Evolutionary conservation across 805 yeast species (phyloP).

Genomic region (Candida coleopterorum): DNA sequence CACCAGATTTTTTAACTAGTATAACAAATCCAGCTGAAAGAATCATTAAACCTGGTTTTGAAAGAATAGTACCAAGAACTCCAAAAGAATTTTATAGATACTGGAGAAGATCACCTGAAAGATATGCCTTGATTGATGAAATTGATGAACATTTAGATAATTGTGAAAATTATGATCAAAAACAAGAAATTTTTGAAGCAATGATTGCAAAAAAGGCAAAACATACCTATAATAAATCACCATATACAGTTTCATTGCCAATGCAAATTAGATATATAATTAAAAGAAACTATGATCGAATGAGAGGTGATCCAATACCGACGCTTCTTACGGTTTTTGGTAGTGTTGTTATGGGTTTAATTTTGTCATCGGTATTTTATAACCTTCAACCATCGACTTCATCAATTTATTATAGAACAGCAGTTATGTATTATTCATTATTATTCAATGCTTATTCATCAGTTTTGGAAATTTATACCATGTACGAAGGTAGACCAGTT

Average conservation of each 20-base stretch:
- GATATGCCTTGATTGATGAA: constrained; percentile 32
- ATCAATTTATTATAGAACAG: constrained; percentile 52
- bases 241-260: constrained; percentile 37
- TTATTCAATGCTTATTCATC: constrained; percentile 61
- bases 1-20: constrained; percentile 31
- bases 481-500: constrained; percentile 52
- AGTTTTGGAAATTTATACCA: constrained; percentile 48
- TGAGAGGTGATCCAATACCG: constrained; percentile 46
- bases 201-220: constrained; percentile 51
- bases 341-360: constrained; percentile 49
- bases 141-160: constrained; percentile 34
- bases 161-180: constrained; percentile 11
- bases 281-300: constrained; percentile 46
- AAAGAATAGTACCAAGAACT: constrained; percentile 25
- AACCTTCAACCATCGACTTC: constrained; percentile 40
- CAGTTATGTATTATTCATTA: constrained; percentile 64
- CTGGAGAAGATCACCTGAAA: constrained; percentile 39
- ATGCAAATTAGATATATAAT: constrained; percentile 48
- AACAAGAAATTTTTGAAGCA: constrained; percentile 26
- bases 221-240: constrained; percentile 39
- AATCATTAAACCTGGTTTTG: constrained; percentile 31
- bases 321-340: constrained; percentile 38
- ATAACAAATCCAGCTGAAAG: constrained; percentile 26
- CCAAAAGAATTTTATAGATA: constrained; percentile 24
- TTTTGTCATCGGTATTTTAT: constrained; percentile 56